Percentiles rank a stretch among this genome's conserved stretches.
These are phyloP conservation scores for Fusarium sp. DNA, from an alignment of 2,329 filamentous ascomycete species.

Conservation along the genomic window DNA sequence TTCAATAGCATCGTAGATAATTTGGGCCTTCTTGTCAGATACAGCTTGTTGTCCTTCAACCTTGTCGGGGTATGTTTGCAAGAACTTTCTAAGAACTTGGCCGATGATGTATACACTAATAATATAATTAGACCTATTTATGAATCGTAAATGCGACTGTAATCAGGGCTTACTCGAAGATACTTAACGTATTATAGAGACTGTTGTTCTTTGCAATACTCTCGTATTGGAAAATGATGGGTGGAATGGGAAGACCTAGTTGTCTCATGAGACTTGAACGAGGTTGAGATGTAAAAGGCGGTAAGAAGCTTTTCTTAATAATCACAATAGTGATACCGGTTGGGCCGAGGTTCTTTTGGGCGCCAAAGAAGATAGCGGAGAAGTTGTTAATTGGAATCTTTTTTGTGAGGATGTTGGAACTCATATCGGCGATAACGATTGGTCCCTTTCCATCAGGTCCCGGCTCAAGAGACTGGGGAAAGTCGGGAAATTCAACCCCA, in stretches of 20 bases:
- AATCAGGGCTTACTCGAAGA: constrained; percentile 75
- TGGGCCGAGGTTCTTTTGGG: constrained; percentile 92
- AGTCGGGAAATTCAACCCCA: constrained; percentile 87
- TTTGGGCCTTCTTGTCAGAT: constrained; percentile 77
- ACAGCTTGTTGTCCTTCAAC: constrained; percentile 82
- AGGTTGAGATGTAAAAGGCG: constrained; percentile 74
- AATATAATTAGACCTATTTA: no score
- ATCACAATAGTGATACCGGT: constrained; percentile 89
- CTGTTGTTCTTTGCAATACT: constrained; percentile 92
- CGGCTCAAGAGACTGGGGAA: constrained; percentile 73
- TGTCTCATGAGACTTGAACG: constrained; percentile 76
- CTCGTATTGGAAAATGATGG: constrained; percentile 84
- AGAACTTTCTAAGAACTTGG: constrained; percentile 83
- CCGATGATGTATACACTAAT: constrained; percentile 87
- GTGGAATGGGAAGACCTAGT: constrained; percentile 80
- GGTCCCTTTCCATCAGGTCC: constrained; percentile 71
- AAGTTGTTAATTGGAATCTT: constrained; percentile 82
- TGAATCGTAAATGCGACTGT: background rate
- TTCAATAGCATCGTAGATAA: constrained; percentile 84
- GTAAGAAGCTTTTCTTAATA: constrained; percentile 82
- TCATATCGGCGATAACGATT: constrained; percentile 92
- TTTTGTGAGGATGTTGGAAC: constrained; percentile 89
- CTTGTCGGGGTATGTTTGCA: constrained; percentile 71
- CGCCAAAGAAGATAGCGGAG: constrained; percentile 88
- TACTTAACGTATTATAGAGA: constrained; percentile 94